Base-by-base conservation (phyloP, 768 basidiomycete species). In the Macrolepiota dolichaula region DNA sequence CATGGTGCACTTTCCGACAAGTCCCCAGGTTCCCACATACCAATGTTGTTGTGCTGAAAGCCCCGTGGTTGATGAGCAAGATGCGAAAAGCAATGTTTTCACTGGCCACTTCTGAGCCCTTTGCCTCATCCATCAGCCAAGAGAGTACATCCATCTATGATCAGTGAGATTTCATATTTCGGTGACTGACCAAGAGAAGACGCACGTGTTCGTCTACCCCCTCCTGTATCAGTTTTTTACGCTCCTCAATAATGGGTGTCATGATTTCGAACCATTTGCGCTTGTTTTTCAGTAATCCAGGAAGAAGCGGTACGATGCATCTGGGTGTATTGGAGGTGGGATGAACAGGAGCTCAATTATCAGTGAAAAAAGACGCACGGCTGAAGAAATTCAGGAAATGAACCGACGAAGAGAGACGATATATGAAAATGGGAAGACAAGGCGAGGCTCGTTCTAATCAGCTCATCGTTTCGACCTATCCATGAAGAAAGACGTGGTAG, bases 61-160 rank as follows among this genome's bases (percentile, higher is more conserved):
- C 72, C 0, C 73, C 79, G 53, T 81, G 78, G 65, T 79, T 78
- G 32, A 78, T 63, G 7, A 72, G 57, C 13, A 83, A 66, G 11
- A 82, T 62, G 25, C 74, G 69, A 1, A 67, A 62, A 0, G 73
- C 71, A 6, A 80, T 62, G 38, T 74, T 69, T 27, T 66, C 62
- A 0, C 70, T 57, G 4, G 59, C 70, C 27, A 66, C 61, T 36
- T 73, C 70, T 22, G 72, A 57, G 6, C 69, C 71, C 10, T 69
- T 60, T 0, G 79, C 79, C 15, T 68, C 70, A 42, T 79, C 79
- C 44, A 83, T 72, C 17, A 82, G 68, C 80, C 81, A 85, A n/a
- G 75, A 70, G 0, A 83, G 71, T 17, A 82, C 63, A 61, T 83
- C 81, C 55, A 77, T 74, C 82, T 82, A 47, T 42, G 4, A 24